Base-by-base conservation (phyloP, 73 alveolate species). In the Breviolum minutum region DNA sequence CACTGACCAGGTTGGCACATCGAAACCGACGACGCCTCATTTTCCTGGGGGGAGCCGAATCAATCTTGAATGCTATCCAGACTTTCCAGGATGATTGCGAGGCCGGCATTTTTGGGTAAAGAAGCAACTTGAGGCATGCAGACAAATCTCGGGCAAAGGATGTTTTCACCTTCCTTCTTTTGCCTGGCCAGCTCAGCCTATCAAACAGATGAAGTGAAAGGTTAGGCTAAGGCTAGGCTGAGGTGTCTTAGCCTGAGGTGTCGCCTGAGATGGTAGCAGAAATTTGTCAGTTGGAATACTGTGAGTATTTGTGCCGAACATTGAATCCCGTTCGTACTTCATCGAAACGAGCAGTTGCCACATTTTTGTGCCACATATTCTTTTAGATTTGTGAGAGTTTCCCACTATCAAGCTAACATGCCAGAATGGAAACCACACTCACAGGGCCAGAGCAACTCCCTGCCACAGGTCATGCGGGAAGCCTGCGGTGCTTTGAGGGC, bases 401-500 rank as follows among this genome's bases (percentile, higher is more conserved):
- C 54, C 54, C 54, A 40, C 54, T 40, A 3, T 40, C 5, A 40
- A 40, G 54, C 54, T 40, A 40, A 40, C 54, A 40, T 40, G 54
- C 54, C 54, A 40, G 54, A 40, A 40, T 40, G 54, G 54, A 40
- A 40, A 40, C 54, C 54, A 40, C 54, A 40, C 54, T 40, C 54
- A 40, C 54, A 40, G 54, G 3, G 54, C 54, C 54, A 40, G 54
- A 40, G 54, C 54, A 40, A 40, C 54, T 40, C 54, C 54, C 54
- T 40, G 54, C 54, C 54, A 16, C 92, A 92, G 98, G 98, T 92
- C 69, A 60, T 63, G 89, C 89, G 98, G 19, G 98, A 92, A 61
- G 98, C 81, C 61, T 92, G 98, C 73, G 98, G 98, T 6, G 98
- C 98, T 13, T 30, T 92, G 69, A 29, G 98, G 79, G 98, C 98